Percentiles rank a stretch among this genome's conserved stretches.
These are phyloP conservation scores for Boletus fagicola DNA, from an alignment of 768 basidiomycete species.

Conservation along the genomic window DNA sequence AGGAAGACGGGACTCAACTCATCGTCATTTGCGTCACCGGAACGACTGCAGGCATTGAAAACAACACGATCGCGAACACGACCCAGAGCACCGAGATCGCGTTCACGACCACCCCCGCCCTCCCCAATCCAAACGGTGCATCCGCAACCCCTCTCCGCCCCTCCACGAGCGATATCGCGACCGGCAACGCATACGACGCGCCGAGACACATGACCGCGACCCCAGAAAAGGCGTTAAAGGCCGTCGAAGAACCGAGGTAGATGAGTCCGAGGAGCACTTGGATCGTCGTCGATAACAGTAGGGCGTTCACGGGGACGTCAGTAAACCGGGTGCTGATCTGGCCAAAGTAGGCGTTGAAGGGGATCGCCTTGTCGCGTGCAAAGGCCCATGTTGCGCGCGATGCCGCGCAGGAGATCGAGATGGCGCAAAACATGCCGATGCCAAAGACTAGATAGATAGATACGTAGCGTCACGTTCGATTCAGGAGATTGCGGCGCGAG, in stretches of 20 bases:
- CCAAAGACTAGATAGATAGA: constrained; percentile 44
- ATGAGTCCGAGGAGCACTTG: constrained; percentile 62
- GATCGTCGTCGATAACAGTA: constrained; percentile 55
- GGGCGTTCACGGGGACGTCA: constrained; percentile 59
- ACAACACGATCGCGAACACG: constrained; percentile 58
- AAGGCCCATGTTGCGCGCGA: constrained; percentile 73
- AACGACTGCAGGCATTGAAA: constrained; percentile 65
- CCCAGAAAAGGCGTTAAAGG: constrained; percentile 68
- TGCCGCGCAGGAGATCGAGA: constrained; percentile 65
- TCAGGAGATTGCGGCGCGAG: background rate
- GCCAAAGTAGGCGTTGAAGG: constrained; percentile 48
- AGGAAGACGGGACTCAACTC: constrained; percentile 29
- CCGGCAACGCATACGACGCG: constrained; percentile 62
- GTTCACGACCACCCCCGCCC: constrained; percentile 47
- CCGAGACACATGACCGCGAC: constrained; percentile 66
- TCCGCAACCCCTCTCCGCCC: constrained; percentile 44
- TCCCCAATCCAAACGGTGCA: constrained; percentile 52
- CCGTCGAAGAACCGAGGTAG: constrained; percentile 58
- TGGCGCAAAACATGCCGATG: constrained; percentile 57
- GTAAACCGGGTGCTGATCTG: constrained; percentile 39
- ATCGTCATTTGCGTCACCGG: constrained; percentile 53
- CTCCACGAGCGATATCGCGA: constrained; percentile 49
- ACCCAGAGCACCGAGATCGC: constrained; percentile 56
- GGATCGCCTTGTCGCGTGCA: constrained; percentile 64
- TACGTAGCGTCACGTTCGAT: background rate